Base-by-base conservation (phyloP, 2,329 filamentous ascomycete genomes). In the Fusarium proliferatum region DNA sequence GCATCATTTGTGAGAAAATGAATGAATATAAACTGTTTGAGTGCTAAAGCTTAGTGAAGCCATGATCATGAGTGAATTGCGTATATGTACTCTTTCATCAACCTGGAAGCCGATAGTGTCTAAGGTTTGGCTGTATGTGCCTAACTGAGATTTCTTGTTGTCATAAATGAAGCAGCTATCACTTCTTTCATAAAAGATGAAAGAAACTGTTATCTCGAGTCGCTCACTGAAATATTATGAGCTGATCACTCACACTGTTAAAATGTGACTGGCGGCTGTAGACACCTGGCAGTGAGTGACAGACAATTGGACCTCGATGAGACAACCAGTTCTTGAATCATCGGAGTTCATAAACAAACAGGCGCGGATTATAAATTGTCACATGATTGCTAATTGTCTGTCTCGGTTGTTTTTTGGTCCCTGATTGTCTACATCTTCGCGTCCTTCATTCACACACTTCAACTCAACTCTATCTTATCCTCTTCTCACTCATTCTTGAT, bases 81-180 rank as follows among this genome's bases (percentile, higher is more conserved):
- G 12, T 2, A 34, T 51, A 2, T 5, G 8, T 23, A 11, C 45
- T n/a, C 49, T 21, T 23, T 52, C 12, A 36, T 5, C n/a, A 36
- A 5, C 9, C 12, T 26, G 2, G 13, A 34, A 26, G n/a, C 30
- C 11, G 9, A 26, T 4, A 7, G 4, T 15, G 12, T 26, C n/a
- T 10, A 5, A 2, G 10, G 11, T 3, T 34, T 36, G n/a, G 7
- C 16, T 8, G n/a, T 8, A 13, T 34, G 3, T 23, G 1, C 48
- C 8, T 23, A 3, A 34, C 12, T 9, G 9, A 34, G 49, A 15
- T 17, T 36, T 6, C 19, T 52, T 52, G 17, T 21, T 52, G 11
- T 15, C 8, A 26, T 6, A 26, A 21, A 16, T 13, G 15, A 10
- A 19, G 30, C 4, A 23, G 4, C 6, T 7, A 17, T 33, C 5